Evolutionary conservation across 2,329 filamentous ascomycete species (phyloP), one percentile per base, ranked within the genome.

Genomic region (Rutstroemia sp.): DNA sequence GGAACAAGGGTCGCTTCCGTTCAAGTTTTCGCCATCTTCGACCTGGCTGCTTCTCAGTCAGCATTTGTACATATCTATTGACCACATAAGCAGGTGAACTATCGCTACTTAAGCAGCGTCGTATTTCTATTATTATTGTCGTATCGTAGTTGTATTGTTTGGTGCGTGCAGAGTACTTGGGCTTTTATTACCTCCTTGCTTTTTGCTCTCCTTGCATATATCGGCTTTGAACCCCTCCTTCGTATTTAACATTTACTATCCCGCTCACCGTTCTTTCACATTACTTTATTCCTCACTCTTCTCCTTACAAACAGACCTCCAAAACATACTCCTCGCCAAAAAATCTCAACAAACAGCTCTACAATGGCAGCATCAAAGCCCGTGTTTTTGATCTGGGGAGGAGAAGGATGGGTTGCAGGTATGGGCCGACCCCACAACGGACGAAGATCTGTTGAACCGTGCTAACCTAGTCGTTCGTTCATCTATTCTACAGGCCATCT

Each of bases 361-460:
- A 50, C 30, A 38, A 61, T 61, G 60, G 50, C 56, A 48, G 48
- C 54, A 19, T 30, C 38, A 48, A 60, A 62, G 47, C 58, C 54
- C 64, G 73, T 75, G 61, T 84, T 79, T 69, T 76, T 86, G 62
- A 81, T 86, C 65, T 86, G 82, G 81, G 82, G 83, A 50, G 80
- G 76, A 59, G 73, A 76, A 61, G 82, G 82, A 64, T 84, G 80
- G 81, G 76, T 84, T 56, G 54, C 54, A 19, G 54, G 54, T 56
- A 46, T 19, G 37, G 19, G 21, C n/a, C 19, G 8, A 10, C 42
- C 41, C 42, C 48, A 47, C 54, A 46, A 38, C 8, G 4, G 10
- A 34, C 34, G 14, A 9, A 55, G 46, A 21, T 17, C 37, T 42
- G 41, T 25, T 44, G 38, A 50, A 37, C 53, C 47, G 47, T 55